phyloP scores from a whole-genome alignment of 352 stramenopile species.

The Phytophthora citricola region DNA sequence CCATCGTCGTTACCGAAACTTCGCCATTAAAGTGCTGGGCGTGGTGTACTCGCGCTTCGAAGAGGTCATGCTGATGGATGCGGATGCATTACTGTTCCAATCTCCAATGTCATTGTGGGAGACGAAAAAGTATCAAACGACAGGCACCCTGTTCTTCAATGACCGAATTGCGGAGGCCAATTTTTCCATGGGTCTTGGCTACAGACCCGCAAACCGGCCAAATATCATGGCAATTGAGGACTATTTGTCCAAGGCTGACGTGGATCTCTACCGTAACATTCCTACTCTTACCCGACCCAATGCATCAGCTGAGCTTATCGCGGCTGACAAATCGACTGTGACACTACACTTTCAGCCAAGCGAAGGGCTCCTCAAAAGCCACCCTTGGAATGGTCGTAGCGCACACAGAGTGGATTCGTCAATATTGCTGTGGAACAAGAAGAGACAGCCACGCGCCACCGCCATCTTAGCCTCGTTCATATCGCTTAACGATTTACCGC shows the following conservation, averaged over 20 bases:
- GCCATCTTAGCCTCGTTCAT: constrained; percentile 52
- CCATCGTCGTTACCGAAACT: constrained; percentile 57
- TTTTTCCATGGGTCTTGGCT: constrained; percentile 33
- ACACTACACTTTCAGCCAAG: constrained; percentile 38
- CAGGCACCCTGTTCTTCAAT: constrained; percentile 76
- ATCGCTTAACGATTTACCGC: constrained; percentile 26
- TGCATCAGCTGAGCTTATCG: constrained; percentile 29
- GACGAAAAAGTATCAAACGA: constrained; percentile 52
- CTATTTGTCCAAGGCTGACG: constrained; percentile 39
- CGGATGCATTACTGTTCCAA: constrained; percentile 73
- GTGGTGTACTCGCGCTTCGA: constrained; percentile 72
- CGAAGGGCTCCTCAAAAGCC: constrained; percentile 32
- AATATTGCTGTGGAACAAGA: constrained; percentile 56
- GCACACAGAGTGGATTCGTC: constrained; percentile 55
- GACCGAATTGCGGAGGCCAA: constrained; percentile 55
- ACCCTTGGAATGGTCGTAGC: constrained; percentile 43
- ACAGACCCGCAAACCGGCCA: constrained; percentile 30
- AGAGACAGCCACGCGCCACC: constrained; percentile 45
- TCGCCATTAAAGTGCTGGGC: constrained; percentile 71
- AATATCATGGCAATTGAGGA: constrained; percentile 42
- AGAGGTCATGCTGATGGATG: constrained; percentile 81
- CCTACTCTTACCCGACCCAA: constrained; percentile 25
- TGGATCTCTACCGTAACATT: constrained; percentile 31
- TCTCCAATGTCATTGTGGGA: constrained; percentile 64
- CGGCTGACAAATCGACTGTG: constrained; percentile 32